Percentiles rank a stretch among this genome's conserved stretches.
Evolutionary conservation across 2,329 filamentous ascomycete species (phyloP).

Genomic region (Pezicula carpinea): DNA sequence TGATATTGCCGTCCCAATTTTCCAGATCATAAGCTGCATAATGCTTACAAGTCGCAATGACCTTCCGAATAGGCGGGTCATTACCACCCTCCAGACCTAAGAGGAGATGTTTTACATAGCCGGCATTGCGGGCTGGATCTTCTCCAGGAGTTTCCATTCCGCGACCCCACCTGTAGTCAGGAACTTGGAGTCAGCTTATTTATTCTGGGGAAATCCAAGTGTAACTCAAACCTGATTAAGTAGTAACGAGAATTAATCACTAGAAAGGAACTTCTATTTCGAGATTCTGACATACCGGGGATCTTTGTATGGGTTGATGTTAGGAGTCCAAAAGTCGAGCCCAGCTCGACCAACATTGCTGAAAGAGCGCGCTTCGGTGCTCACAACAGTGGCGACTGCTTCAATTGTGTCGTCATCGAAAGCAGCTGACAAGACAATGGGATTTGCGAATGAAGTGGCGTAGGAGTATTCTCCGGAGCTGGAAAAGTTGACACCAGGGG

Average conservation of each 20-base stretch:
- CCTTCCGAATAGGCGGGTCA: slow-evolving; percentile 34
- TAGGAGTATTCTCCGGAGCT: slow-evolving; percentile 47
- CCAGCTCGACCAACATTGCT: slow-evolving; percentile 53
- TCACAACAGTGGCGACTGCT: slow-evolving; percentile 49
- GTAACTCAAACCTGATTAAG: too few relatives aligned
- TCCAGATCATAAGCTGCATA: slow-evolving; percentile 52
- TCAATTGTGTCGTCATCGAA: slow-evolving; percentile 60
- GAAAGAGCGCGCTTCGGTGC: slow-evolving; percentile 61
- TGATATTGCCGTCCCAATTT: slow-evolving; percentile 35
- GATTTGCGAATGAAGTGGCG: slow-evolving; percentile 62
- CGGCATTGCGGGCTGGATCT: slow-evolving; percentile 43
- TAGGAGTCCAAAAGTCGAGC: slow-evolving; percentile 60
- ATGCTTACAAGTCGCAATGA: slow-evolving; percentile 54
- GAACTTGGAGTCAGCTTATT: too few relatives aligned
- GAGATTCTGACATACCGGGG: too few relatives aligned
- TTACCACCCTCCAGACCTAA: slow-evolving; percentile 45
- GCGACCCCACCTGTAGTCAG: slow-evolving; percentile 59
- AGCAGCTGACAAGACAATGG: slow-evolving; percentile 56
- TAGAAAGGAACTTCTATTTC: too few relatives aligned
- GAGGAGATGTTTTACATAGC: slow-evolving; percentile 48
- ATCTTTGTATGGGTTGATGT: slow-evolving; percentile 62
- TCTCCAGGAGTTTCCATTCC: slow-evolving; percentile 57
- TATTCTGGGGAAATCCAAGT: too few relatives aligned
- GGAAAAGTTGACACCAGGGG: slow-evolving; percentile 52
- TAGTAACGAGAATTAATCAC: too few relatives aligned